Conservation (phyloP, 1,284 basidiomycete species). For the Uromyces viciae-fabae region DNA sequence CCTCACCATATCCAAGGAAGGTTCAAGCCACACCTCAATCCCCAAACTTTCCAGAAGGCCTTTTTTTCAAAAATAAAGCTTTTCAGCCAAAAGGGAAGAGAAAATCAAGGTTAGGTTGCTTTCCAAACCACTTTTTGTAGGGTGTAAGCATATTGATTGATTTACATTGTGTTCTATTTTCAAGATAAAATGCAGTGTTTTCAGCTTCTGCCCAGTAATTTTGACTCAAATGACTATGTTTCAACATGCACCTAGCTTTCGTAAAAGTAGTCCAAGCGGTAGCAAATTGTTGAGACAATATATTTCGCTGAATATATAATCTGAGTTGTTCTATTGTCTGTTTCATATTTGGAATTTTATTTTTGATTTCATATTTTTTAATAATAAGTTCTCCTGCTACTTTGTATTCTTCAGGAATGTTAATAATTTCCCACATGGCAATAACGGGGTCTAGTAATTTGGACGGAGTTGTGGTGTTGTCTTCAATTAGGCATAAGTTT, state of each 20-base stretch:
- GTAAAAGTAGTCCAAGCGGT: not conserved
- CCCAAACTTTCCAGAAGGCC: no score
- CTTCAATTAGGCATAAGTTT: not conserved
- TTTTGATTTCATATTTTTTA: not conserved
- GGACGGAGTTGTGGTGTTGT: not conserved
- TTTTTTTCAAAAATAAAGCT: no score
- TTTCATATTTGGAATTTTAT: not conserved
- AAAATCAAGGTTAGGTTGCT: not conserved
- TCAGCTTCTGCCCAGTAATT: constrained; percentile 17
- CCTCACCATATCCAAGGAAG: no score
- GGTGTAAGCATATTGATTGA: not conserved
- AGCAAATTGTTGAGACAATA: not conserved
- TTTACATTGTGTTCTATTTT: not conserved
- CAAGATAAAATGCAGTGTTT: not conserved
- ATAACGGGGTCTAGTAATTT: not conserved
- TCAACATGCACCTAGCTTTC: not conserved
- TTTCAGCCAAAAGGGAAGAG: not conserved
- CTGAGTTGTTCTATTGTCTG: not conserved
- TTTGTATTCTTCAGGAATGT: not conserved
- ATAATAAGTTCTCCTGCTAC: not conserved
- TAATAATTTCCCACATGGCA: not conserved
- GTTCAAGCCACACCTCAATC: no score
- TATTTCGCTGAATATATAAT: not conserved
- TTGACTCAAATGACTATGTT: not conserved
- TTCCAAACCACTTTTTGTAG: not conserved